Conservation (phyloP, 1,284 basidiomycete species). For the Naganishia liquefaciens region DNA sequence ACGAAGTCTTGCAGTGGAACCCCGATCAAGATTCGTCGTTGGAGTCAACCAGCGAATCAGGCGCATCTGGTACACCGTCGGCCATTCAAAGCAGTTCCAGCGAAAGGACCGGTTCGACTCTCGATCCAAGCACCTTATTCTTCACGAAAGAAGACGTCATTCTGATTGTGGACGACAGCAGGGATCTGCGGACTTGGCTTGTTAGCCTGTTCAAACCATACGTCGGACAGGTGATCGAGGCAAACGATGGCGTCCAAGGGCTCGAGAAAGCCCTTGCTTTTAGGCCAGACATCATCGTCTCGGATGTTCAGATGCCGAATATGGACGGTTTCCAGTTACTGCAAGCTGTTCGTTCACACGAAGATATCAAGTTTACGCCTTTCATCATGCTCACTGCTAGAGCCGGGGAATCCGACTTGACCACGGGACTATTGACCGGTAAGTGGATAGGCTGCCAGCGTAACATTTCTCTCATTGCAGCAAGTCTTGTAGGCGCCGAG, state of each 20-base stretch:
- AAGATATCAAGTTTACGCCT: constrained; percentile 40
- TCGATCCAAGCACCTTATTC: constrained; percentile 36
- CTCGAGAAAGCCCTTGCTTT: constrained; percentile 42
- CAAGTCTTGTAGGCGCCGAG: constrained; percentile 43
- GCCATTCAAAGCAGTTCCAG: not conserved
- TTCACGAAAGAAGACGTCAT: constrained; percentile 49
- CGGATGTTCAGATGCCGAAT: constrained; percentile 46
- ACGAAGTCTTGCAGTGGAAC: constrained; percentile 50
- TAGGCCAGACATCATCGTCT: constrained; percentile 44
- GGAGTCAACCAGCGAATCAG: constrained; percentile 37
- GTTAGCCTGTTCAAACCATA: constrained; percentile 49
- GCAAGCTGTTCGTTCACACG: constrained; percentile 26
- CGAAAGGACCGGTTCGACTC: constrained; percentile 24
- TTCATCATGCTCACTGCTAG: constrained; percentile 46
- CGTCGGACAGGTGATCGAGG: constrained; percentile 52
- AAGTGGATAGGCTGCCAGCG: not conserved
- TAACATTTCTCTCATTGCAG: not conserved
- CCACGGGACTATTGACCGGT: constrained; percentile 50
- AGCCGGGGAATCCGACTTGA: constrained; percentile 41
- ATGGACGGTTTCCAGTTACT: constrained; percentile 29
- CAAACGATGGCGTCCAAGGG: constrained; percentile 52
- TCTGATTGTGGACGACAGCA: constrained; percentile 49
- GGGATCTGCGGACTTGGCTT: constrained; percentile 50
- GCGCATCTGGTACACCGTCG: constrained; percentile 8
- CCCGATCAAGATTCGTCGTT: constrained; percentile 36